Evolutionary conservation across 352 stramenopile species (phyloP).

Genomic region (Globisporangium acanthophoron): DNA sequence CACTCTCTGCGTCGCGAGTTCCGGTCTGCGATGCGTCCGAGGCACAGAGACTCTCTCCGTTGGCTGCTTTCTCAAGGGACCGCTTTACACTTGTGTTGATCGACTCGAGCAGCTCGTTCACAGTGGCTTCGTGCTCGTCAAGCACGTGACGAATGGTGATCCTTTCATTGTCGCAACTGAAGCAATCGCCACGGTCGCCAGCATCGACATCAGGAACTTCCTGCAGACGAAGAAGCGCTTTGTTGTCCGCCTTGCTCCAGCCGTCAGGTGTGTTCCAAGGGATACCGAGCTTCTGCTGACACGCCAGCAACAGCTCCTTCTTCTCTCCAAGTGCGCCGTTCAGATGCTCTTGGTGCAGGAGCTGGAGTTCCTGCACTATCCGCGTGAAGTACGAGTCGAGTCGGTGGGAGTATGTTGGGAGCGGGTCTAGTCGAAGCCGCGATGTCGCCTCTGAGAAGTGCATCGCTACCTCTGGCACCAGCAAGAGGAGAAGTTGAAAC

Average conservation of each 20-base stretch:
- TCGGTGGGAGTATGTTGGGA: constrained; percentile 15
- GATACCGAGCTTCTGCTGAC: constrained; percentile 18
- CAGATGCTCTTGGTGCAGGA: constrained; percentile 28
- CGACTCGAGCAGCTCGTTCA: constrained; percentile 16
- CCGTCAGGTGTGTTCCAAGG: constrained; percentile 9
- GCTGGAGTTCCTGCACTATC: constrained; percentile 33
- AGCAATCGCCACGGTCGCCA: background rate
- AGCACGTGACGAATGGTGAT: constrained; percentile 2
- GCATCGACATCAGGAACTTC: background rate
- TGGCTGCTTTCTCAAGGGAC: constrained; percentile 3
- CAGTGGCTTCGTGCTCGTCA: constrained; percentile 13
- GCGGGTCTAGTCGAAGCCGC: constrained; percentile 18
- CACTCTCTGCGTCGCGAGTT: background rate
- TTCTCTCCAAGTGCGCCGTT: constrained; percentile 29
- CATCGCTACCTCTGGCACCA: constrained; percentile 25
- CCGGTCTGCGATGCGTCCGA: constrained; percentile 1
- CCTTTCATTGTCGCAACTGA: background rate
- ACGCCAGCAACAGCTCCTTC: constrained; percentile 20
- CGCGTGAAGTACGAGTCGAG: constrained; percentile 24
- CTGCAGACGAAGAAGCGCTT: constrained; percentile 11
- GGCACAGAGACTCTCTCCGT: constrained; percentile 1
- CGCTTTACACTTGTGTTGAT: constrained; percentile 21
- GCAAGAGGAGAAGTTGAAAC: background rate
- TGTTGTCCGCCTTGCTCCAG: constrained; percentile 4
- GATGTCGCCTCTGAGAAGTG: constrained; percentile 24